Percentiles rank a stretch among this genome's conserved stretches.
phyloP scores from a whole-genome alignment of 2,329 filamentous ascomycete genomes.

The Claviceps arundinis region DNA sequence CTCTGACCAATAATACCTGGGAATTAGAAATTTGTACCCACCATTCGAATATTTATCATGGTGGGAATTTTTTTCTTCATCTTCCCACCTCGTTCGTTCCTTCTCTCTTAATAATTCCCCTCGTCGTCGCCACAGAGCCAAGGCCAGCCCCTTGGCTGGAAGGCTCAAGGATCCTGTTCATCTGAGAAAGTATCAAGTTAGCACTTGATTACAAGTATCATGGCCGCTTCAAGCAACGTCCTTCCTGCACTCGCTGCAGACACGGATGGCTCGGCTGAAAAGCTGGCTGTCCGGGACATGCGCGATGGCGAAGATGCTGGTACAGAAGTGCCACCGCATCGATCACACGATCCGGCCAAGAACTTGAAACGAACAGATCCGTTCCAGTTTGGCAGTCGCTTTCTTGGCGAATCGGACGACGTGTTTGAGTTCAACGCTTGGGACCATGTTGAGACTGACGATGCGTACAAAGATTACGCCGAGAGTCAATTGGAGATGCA shows the following conservation, averaged over 20 bases:
- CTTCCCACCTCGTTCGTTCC: background rate
- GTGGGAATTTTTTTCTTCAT: background rate
- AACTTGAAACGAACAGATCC: conserved; percentile 83
- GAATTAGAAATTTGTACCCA: background rate
- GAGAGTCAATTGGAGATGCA: conserved; percentile 76
- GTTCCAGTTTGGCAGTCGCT: conserved; percentile 89
- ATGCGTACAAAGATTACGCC: conserved; percentile 74
- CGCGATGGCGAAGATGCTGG: background rate
- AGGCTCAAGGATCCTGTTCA: background rate
- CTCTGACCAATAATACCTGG: background rate
- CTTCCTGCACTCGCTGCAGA: conserved; percentile 7
- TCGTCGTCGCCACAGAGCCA: background rate
- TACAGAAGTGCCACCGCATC: conserved; percentile 37
- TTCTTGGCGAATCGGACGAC: conserved; percentile 70
- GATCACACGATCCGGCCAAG: conserved; percentile 56
- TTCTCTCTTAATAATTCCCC: background rate
- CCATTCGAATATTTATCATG: conserved; percentile 1
- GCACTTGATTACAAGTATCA: conserved; percentile 1
- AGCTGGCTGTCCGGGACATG: conserved; percentile 15
- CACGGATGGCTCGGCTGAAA: conserved; percentile 11
- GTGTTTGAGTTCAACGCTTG: conserved; percentile 97
- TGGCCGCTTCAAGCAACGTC: conserved; percentile 9
- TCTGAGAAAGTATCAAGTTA: background rate
- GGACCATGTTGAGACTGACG: conserved; percentile 94
- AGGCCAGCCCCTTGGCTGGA: background rate